Evolutionary conservation across 139 green algal genomes (phyloP).

Genomic region (Pseudopediastrum boryanum): DNA sequence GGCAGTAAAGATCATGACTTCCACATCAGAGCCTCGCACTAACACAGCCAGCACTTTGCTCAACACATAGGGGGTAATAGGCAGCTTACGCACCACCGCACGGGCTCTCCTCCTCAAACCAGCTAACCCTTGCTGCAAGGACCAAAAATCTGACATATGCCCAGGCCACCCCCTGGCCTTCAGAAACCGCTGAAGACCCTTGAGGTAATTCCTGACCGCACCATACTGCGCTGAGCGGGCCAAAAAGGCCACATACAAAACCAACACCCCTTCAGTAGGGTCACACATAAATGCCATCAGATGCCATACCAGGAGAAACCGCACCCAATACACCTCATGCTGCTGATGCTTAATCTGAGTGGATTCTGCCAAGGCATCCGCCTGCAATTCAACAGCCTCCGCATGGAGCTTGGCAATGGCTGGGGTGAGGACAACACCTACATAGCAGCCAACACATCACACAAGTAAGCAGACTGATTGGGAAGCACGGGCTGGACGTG

Average conservation of each 20-base stretch:
- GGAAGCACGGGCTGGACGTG: not conserved
- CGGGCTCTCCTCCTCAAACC: not conserved
- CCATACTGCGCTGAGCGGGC: not conserved
- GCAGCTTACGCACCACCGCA: not conserved
- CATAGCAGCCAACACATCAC: not conserved
- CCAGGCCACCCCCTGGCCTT: not conserved
- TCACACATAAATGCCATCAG: not conserved
- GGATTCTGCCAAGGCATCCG: not conserved
- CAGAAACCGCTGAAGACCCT: constrained; percentile 4
- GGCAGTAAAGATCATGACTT: not conserved
- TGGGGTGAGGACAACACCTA: not conserved
- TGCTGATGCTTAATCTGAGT: not conserved
- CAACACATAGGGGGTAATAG: not conserved
- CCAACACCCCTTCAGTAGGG: not conserved
- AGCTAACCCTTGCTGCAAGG: not conserved
- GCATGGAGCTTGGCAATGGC: not conserved
- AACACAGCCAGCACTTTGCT: not conserved
- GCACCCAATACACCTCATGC: constrained; percentile 11
- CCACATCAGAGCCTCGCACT: not conserved
- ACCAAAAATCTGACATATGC: not conserved
- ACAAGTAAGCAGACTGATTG: not conserved
- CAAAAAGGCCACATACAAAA: not conserved
- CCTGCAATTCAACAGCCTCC: not conserved
- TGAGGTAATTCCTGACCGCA: not conserved
- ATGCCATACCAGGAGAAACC: not conserved